Evolutionary conservation across 129 eudicot genomes (phyloP).

Genomic region (Silybum marianum): DNA sequence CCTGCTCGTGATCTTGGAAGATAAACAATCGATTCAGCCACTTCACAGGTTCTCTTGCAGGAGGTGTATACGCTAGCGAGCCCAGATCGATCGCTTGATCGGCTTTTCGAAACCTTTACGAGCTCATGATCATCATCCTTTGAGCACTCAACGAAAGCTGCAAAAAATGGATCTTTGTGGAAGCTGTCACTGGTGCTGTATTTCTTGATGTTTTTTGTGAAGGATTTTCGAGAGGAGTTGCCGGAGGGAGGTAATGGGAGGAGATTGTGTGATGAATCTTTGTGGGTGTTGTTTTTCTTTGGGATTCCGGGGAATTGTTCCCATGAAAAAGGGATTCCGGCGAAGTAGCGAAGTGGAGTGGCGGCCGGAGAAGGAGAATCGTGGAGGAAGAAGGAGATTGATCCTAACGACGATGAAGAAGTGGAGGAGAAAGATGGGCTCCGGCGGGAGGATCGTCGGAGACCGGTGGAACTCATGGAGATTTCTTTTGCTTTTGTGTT

Average conservation of each 20-base stretch:
- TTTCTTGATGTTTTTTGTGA: slow-evolving; percentile 30
- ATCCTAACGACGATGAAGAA: slow-evolving; percentile 36
- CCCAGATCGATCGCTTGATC: slow-evolving; percentile 44
- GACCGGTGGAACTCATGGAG: slow-evolving; percentile 7
- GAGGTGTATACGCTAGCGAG: slow-evolving; percentile 53
- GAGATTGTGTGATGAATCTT: slow-evolving; percentile 13
- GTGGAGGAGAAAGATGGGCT: slow-evolving; percentile 50
- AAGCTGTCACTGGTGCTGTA: slow-evolving; percentile 22
- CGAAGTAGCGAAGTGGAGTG: slow-evolving; percentile 38
- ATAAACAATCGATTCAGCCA: slow-evolving; percentile 64
- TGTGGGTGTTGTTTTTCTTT: slow-evolving; percentile 27
- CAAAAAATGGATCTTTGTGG: slow-evolving; percentile 61
- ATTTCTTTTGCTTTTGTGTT: background rate
- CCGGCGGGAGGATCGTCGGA: slow-evolving; percentile 36
- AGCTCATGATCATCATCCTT: slow-evolving; percentile 40
- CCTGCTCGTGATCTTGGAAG: slow-evolving; percentile 46
- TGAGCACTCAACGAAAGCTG: slow-evolving; percentile 70
- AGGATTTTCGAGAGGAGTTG: slow-evolving; percentile 7
- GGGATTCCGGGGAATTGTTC: slow-evolving; percentile 82
- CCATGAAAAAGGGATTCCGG: slow-evolving; percentile 77
- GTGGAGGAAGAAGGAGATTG: slow-evolving; percentile 30
- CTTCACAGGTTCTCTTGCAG: slow-evolving; percentile 53
- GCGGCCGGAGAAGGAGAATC: slow-evolving; percentile 31
- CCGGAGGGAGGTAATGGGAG: slow-evolving; percentile 64
- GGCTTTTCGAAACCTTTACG: slow-evolving; percentile 35